phyloP scores from a whole-genome alignment of 2,329 filamentous ascomycete genomes.

The Daldinia sp. region DNA sequence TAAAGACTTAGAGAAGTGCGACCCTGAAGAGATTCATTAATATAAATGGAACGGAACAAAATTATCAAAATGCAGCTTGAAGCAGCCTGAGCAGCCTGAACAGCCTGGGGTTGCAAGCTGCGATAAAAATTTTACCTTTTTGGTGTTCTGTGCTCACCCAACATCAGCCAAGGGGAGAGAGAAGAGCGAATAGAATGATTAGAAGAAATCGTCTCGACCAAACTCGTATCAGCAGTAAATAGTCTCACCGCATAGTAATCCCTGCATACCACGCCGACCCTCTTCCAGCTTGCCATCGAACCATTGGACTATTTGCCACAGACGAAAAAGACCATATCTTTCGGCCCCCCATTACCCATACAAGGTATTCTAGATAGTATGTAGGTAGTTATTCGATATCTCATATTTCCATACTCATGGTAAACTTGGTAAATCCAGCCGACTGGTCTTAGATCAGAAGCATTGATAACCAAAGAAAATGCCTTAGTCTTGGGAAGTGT shows the following conservation, averaged over 20 bases:
- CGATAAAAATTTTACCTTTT: constrained; percentile 13
- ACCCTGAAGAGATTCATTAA: constrained; percentile 23
- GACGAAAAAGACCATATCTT: neutral
- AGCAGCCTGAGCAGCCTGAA: constrained; percentile 15
- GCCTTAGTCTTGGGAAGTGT: neutral
- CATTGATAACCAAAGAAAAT: constrained; percentile 2
- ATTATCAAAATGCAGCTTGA: constrained; percentile 32
- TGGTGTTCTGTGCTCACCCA: constrained; percentile 19
- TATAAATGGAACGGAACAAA: constrained; percentile 32
- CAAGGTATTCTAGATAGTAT: too few relatives aligned
- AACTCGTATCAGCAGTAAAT: constrained; percentile 29
- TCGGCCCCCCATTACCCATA: neutral
- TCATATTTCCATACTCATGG: neutral
- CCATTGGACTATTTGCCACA: constrained; percentile 15
- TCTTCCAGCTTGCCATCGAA: constrained; percentile 14
- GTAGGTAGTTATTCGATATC: too few relatives aligned
- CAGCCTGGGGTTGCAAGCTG: constrained; percentile 29
- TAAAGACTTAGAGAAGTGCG: constrained; percentile 9
- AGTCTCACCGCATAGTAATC: constrained; percentile 33
- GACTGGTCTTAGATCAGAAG: constrained; percentile 8
- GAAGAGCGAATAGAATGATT: constrained; percentile 11
- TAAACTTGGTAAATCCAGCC: neutral
- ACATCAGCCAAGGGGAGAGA: constrained; percentile 9
- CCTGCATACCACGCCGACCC: constrained; percentile 33
- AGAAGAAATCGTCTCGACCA: constrained; percentile 13